These are phyloP conservation scores for Ananas comosus DNA, from an alignment of 176 grass and related monocot genomes.

Conservation along the genomic window DNA sequence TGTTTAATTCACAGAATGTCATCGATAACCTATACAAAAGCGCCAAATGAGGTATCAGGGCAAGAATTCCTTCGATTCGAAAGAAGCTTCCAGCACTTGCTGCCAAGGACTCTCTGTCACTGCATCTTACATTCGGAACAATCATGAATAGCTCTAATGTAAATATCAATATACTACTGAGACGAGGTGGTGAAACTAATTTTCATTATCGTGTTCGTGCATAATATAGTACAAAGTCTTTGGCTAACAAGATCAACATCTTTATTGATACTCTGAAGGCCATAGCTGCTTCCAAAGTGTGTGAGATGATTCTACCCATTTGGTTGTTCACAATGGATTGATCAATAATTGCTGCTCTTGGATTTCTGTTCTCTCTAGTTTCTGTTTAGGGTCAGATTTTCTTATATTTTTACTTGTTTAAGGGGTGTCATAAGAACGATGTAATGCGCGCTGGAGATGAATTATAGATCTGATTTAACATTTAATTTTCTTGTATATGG, in stretches of 20 bases:
- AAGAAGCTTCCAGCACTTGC: not conserved
- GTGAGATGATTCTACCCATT: no score
- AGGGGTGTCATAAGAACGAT: not conserved
- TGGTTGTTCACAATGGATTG: no score
- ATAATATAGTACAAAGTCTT: not conserved
- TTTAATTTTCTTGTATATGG: no score
- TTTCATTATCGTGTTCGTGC: not conserved
- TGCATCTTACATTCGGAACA: not conserved
- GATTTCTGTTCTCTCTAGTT: not conserved
- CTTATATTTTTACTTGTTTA: not conserved
- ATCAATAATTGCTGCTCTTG: not conserved
- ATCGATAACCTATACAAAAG: slow-evolving; percentile 60
- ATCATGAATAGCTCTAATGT: not conserved
- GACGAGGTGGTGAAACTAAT: not conserved
- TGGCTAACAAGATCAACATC: no score
- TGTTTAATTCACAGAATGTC: slow-evolving; percentile 32
- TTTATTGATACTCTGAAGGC: no score
- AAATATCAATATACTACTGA: not conserved
- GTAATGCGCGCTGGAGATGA: not conserved
- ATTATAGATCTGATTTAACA: no score
- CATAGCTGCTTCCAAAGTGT: no score
- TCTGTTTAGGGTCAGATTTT: not conserved
- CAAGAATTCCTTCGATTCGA: not conserved
- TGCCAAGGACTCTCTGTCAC: not conserved
- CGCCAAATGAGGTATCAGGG: slow-evolving; percentile 26